Conservation (phyloP, 768 basidiomycete species). For the Boletellus emodensis region DNA sequence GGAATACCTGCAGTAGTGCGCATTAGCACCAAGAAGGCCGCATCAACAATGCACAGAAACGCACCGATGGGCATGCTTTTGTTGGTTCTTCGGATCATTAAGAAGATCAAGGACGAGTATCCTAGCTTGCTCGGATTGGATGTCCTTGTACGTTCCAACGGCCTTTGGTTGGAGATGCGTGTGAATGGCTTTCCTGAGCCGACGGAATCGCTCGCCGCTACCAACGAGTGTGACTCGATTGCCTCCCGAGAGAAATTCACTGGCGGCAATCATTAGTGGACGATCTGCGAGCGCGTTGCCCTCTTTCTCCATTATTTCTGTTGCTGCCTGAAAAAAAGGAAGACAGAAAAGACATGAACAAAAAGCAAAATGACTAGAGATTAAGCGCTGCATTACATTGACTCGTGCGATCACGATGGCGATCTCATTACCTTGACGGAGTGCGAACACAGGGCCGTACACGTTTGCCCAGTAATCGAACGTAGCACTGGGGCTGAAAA, state of each 20-base stretch:
- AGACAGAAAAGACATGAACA: too few species aligned
- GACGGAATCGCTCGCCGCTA: conserved; percentile 51
- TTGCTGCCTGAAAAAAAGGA: conserved; percentile 38
- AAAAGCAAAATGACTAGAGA: background rate
- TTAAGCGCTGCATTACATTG: conserved; percentile 9
- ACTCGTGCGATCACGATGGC: conserved; percentile 18
- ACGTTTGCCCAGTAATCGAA: conserved; percentile 51
- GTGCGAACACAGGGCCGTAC: conserved; percentile 56
- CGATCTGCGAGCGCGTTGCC: conserved; percentile 49
- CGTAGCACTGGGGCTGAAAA: conserved; percentile 16
- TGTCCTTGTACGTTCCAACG: conserved; percentile 41
- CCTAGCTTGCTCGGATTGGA: conserved; percentile 36
- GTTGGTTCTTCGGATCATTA: conserved; percentile 31
- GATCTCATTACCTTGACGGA: conserved; percentile 42
- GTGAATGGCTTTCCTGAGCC: conserved; percentile 51
- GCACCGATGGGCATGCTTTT: conserved; percentile 44
- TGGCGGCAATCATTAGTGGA: conserved; percentile 48
- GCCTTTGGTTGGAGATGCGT: conserved; percentile 50
- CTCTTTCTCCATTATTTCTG: conserved; percentile 62
- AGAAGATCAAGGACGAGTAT: conserved; percentile 28
- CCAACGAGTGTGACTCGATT: conserved; percentile 49
- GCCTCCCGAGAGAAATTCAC: conserved; percentile 51
- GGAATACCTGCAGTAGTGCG: conserved; percentile 21
- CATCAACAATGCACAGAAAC: conserved; percentile 23
- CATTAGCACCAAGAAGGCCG: background rate